These are phyloP conservation scores for Euryodendron excelsum DNA, from an alignment of 148 eudicot species.

Conservation along the genomic window DNA sequence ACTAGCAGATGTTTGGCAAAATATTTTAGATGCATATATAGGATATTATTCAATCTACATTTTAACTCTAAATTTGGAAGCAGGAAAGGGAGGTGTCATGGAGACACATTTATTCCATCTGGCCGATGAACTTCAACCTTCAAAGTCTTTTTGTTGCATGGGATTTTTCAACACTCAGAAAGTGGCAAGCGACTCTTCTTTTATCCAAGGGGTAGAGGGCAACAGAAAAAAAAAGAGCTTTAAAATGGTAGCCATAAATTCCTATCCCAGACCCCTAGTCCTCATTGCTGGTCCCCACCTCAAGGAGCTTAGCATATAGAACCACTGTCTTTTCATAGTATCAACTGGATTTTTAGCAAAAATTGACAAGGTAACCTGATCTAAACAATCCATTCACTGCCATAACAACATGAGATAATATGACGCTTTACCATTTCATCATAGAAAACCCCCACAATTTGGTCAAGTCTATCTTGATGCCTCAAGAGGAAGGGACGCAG, in stretches of 20 bases:
- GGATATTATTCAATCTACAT: neutral
- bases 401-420: neutral
- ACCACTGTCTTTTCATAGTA: neutral
- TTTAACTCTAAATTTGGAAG: neutral
- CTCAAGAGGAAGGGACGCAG: constrained; percentile 78
- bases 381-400: neutral
- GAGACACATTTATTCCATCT: neutral
- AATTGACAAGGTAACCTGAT: neutral
- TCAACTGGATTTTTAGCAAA: neutral
- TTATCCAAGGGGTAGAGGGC: neutral
- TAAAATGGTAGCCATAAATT: neutral
- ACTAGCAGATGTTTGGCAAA: neutral
- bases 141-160: neutral
- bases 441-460: constrained; percentile 52
- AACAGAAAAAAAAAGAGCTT: neutral
- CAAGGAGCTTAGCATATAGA: neutral
- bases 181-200: neutral
- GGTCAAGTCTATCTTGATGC: constrained; percentile 84
- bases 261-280: neutral
- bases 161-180: neutral
- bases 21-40: too few species aligned
- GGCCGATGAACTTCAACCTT: neutral
- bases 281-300: neutral
- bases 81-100: neutral
- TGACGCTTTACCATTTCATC: constrained; percentile 62